Evolutionary conservation across 352 stramenopile genomes (phyloP).

Genomic region (Pythium vanterpoolii): DNA sequence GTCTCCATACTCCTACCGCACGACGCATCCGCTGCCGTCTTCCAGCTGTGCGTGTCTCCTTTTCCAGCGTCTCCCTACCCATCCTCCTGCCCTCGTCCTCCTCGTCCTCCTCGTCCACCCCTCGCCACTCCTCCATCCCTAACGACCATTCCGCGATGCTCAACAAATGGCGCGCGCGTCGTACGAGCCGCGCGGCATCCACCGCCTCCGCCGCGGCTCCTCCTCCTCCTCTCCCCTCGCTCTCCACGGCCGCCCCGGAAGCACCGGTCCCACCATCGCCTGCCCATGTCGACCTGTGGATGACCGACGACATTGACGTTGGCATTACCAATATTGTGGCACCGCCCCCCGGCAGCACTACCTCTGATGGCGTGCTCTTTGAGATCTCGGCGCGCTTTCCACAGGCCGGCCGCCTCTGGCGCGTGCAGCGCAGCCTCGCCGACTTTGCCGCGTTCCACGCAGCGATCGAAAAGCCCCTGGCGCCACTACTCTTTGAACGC

Average conservation of each 20-base stretch:
- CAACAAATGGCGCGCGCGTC: constrained; percentile 9
- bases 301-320: constrained; percentile 41
- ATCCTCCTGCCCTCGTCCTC: neutral
- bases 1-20: no score
- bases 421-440: constrained; percentile 41
- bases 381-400: constrained; percentile 62
- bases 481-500: constrained; percentile 29
- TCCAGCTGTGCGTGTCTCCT: no score
- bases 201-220: neutral
- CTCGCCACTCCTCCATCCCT: neutral
- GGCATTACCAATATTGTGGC: constrained; percentile 39
- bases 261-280: no score
- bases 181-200: constrained; percentile 1
- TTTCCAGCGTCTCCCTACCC: neutral
- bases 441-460: constrained; percentile 53
- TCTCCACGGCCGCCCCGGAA: no score
- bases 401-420: constrained; percentile 34
- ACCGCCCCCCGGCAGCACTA: neutral
- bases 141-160: neutral
- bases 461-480: constrained; percentile 26
- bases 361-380: constrained; percentile 34
- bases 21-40: no score
- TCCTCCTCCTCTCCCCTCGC: neutral
- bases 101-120: neutral
- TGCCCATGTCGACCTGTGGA: constrained; percentile 25